Evolutionary conservation across 2,329 filamentous ascomycete genomes (phyloP).

Genomic region (Xylaria polymorpha): DNA sequence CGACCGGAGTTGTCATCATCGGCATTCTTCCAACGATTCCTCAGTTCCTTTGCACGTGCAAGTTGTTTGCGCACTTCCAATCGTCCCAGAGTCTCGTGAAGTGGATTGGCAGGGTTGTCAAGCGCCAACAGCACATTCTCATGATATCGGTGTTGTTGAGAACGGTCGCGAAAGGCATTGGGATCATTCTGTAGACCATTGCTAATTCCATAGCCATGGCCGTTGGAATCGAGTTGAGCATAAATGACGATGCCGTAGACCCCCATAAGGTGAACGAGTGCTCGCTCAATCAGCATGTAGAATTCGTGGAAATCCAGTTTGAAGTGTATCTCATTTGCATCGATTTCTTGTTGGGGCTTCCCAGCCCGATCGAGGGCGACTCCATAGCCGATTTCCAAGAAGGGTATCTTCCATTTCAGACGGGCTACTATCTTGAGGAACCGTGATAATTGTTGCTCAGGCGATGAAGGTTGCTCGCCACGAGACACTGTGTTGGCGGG

Average conservation of each 20-base stretch:
- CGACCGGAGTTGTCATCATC: slow-evolving; percentile 54
- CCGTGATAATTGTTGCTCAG: slow-evolving; percentile 61
- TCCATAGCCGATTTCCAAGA: slow-evolving; percentile 67
- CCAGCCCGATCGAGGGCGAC: slow-evolving; percentile 58
- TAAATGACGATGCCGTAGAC: slow-evolving; percentile 69
- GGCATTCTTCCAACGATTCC: slow-evolving; percentile 79
- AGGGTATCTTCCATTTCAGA: slow-evolving; percentile 72
- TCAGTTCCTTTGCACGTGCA: slow-evolving; percentile 73
- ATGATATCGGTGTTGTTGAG: slow-evolving; percentile 69
- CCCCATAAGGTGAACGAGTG: slow-evolving; percentile 73
- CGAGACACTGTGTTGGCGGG: slow-evolving; percentile 15
- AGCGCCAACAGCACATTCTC: slow-evolving; percentile 75
- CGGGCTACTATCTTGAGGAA: slow-evolving; percentile 71
- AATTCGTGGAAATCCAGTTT: slow-evolving; percentile 84
- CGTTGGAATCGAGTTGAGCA: slow-evolving; percentile 31
- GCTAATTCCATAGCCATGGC: slow-evolving; percentile 25
- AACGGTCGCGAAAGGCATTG: slow-evolving; percentile 25
- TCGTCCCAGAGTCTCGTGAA: slow-evolving; percentile 66
- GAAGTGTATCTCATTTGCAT: slow-evolving; percentile 70
- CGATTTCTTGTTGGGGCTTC: slow-evolving; percentile 50
- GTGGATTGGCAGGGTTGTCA: slow-evolving; percentile 65
- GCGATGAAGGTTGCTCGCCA: slow-evolving; percentile 32
- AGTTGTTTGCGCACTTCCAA: slow-evolving; percentile 69
- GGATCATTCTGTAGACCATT: slow-evolving; percentile 5
- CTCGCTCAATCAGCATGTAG: slow-evolving; percentile 78